Conservation (phyloP, 139 green algal species). For the Tetradesmus lagerheimii region DNA sequence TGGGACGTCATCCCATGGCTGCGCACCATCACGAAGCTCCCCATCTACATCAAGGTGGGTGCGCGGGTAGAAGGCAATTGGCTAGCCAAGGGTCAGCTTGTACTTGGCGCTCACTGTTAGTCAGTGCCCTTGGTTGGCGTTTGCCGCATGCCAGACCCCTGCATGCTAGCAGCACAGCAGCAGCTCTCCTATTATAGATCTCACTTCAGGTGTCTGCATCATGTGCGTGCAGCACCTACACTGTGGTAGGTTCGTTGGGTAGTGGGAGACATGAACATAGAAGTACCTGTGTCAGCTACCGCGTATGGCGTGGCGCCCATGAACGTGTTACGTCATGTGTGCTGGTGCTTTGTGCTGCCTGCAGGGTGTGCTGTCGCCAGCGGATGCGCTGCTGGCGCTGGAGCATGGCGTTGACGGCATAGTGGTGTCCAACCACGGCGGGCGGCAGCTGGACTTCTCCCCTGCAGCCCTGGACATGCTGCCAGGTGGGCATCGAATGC, state of each 20-base stretch:
- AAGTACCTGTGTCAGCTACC: too few relatives aligned
- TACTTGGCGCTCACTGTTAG: too few relatives aligned
- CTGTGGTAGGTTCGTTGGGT: too few relatives aligned
- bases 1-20: slow-evolving; percentile 89
- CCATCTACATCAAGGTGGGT: slow-evolving; percentile 89
- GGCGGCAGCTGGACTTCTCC: slow-evolving; percentile 92
- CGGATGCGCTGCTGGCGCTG: slow-evolving; percentile 82
- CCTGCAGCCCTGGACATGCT: slow-evolving; percentile 83
- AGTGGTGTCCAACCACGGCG: slow-evolving; percentile 89
- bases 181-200: too few relatives aligned
- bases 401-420: slow-evolving; percentile 84
- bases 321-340: not conserved
- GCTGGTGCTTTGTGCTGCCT: slow-evolving; percentile 11
- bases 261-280: too few relatives aligned
- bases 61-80: not conserved
- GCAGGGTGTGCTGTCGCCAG: slow-evolving; percentile 84
- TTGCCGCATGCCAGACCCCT: not conserved
- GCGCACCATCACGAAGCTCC: slow-evolving; percentile 76
- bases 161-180: not conserved
- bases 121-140: too few relatives aligned
- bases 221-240: too few relatives aligned
- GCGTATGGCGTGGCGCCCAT: too few relatives aligned
- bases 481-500: slow-evolving; percentile 39
- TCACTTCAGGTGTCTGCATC: too few relatives aligned
- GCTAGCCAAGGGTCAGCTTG: not conserved